phyloP scores from a whole-genome alignment of 345 rosid species.

The Aquilaria sinensis region DNA sequence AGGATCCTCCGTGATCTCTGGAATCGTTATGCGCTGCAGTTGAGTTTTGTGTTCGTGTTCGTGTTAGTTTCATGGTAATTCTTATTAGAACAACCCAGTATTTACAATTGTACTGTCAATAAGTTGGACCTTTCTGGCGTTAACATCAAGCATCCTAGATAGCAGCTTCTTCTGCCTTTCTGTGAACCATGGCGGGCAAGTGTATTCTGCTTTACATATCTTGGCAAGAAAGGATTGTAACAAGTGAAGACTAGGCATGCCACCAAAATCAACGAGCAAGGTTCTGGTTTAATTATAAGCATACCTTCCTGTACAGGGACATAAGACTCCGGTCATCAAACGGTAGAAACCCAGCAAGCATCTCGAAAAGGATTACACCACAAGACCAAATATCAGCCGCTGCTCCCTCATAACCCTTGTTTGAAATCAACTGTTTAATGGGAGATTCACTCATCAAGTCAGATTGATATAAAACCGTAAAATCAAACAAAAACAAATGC shows the following conservation, averaged over 20 bases:
- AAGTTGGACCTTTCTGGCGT: slow-evolving; percentile 45
- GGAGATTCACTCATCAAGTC: slow-evolving; percentile 9
- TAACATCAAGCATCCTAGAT: slow-evolving; percentile 66
- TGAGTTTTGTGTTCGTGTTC: background rate
- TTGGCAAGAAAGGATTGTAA: slow-evolving; percentile 7
- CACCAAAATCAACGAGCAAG: background rate
- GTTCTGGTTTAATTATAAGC: background rate
- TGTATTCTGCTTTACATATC: slow-evolving; percentile 68
- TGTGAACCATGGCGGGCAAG: slow-evolving; percentile 56
- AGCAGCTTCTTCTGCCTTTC: slow-evolving; percentile 51
- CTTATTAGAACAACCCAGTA: too few species aligned
- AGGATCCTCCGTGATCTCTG: slow-evolving; percentile 61
- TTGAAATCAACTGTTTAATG: slow-evolving; percentile 55
- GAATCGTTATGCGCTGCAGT: slow-evolving; percentile 57
- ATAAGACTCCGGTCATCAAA: slow-evolving; percentile 74
- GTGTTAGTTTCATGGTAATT: too few species aligned
- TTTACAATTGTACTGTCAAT: background rate
- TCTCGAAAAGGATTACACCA: slow-evolving; percentile 83
- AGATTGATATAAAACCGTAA: background rate
- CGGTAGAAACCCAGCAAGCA: slow-evolving; percentile 71
- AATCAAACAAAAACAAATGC: background rate
- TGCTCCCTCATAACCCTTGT: slow-evolving; percentile 75
- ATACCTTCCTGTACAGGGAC: slow-evolving; percentile 61
- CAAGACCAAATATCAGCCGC: slow-evolving; percentile 94
- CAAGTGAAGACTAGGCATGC: background rate